Percentiles rank a stretch among this genome's conserved stretches.
phyloP scores from a whole-genome alignment of 352 stramenopile species.

The Phytopythium ostracodes region DNA sequence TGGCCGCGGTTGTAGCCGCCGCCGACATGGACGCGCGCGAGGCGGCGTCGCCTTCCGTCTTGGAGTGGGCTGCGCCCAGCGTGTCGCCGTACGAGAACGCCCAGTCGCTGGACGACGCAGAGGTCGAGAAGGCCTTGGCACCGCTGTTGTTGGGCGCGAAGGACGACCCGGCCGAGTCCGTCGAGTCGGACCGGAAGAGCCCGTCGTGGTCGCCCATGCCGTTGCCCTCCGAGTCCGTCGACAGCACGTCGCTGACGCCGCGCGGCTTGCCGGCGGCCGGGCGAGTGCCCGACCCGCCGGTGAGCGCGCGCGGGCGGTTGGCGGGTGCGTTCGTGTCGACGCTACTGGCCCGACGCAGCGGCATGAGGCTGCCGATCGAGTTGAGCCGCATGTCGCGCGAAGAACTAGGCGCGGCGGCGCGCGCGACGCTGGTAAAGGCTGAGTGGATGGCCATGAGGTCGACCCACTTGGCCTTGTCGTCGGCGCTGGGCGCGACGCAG shows the following conservation, averaged over 20 bases:
- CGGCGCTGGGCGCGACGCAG: conserved; percentile 46
- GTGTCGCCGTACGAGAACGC: not conserved
- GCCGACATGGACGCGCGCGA: conserved; percentile 20
- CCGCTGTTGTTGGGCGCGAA: not conserved
- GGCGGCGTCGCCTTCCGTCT: conserved; percentile 5
- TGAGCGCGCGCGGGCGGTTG: conserved; percentile 19
- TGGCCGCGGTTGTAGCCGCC: not conserved
- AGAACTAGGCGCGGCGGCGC: conserved; percentile 1
- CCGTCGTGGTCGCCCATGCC: conserved; percentile 16
- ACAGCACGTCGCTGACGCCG: conserved; percentile 17
- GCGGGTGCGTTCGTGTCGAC: conserved; percentile 12
- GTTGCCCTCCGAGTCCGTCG: conserved; percentile 24
- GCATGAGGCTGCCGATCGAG: conserved; percentile 22
- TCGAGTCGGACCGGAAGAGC: conserved; percentile 29
- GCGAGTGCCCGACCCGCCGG: conserved; percentile 9
- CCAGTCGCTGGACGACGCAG: conserved; percentile 3
- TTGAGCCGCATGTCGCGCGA: conserved; percentile 17
- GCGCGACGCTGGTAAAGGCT: conserved; percentile 17
- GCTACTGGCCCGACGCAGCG: conserved; percentile 19
- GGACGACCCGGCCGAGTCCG: conserved; percentile 5
- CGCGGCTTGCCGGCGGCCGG: conserved; percentile 11
- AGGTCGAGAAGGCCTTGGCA: not conserved
- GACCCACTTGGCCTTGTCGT: conserved; percentile 63
- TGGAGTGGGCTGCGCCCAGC: not conserved
- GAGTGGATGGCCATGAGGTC: conserved; percentile 44